Evolutionary conservation across 176 grass and related monocot species (phyloP), one percentile per base, ranked within the genome.

Genomic region (Tuctoria greenei): DNA sequence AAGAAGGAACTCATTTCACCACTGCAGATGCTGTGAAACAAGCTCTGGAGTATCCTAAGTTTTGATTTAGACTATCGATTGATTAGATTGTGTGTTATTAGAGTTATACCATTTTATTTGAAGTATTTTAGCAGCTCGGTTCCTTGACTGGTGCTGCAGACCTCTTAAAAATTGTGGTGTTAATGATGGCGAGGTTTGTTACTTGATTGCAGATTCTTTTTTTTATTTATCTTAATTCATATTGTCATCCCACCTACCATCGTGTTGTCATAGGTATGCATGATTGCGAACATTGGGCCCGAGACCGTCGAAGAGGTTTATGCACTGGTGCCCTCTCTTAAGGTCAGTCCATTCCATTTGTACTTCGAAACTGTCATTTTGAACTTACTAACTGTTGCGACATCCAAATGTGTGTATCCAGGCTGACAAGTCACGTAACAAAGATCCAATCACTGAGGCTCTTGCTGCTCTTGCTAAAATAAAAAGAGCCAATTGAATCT

Each of bases 291-390:
- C 73, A 79, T 92, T 78, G 86, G 89, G 16, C 87, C 91, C 4
- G 91, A 99, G 60, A 92, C 77, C 11, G n/a, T 86, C 10, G 89
- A 99, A 61, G 95, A 95, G 77, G 87, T 90, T 82, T 99, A 95
- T 90, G 91, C 87, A 37, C 80, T 99, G 59, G 77, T 95, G 74
- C 95, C 95, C 41, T 92, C 95, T 62, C 92, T 99, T 25, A 99
- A 90, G 95, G 95, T 92, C 13, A 88, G 79, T 34, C 66, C 72
- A 31, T 74, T 85, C n/a, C 54, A 39, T 86, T 42, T 23, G 21
- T 83, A 49, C 55, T 81, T 64, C 51, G 42, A 31, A 11, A 58
- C 42, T 69, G 18, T 40, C 5, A 52, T 66, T 70, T 66, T 31
- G 16, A 64, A 61, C 42, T 41, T 63, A 64, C 34, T 70, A 31